Evolutionary conservation across 192 early-diverging fungal species (phyloP).

Genomic region (Rhizoclosmatium globosum): DNA sequence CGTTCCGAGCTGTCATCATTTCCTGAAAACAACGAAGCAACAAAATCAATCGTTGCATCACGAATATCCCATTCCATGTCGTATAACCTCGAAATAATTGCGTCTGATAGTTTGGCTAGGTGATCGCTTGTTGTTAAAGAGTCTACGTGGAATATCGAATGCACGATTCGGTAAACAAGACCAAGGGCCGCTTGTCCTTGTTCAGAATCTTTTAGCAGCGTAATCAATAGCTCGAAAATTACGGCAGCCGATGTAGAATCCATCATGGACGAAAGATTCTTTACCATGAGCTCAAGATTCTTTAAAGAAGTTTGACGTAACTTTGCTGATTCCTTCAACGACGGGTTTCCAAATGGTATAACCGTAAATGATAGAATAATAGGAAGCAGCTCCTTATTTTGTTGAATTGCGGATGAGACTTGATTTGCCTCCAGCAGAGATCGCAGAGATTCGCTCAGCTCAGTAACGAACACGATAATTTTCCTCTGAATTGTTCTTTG

Average conservation of each 20-base stretch:
- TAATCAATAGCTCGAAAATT: neutral
- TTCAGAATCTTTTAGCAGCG: constrained; percentile 1
- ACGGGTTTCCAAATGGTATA: too few species aligned
- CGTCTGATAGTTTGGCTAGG: neutral
- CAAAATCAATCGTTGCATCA: constrained; percentile 5
- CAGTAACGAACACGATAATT: too few species aligned
- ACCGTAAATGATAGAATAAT: too few species aligned
- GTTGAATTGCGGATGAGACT: too few species aligned
- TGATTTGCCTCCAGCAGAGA: too few species aligned
- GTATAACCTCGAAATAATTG: constrained; percentile 24
- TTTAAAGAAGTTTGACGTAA: neutral
- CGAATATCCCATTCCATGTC: constrained; percentile 34
- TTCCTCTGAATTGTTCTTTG: too few species aligned
- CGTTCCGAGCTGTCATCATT: neutral
- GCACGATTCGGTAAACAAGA: neutral
- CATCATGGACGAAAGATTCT: too few species aligned
- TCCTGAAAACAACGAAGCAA: neutral
- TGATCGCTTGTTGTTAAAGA: neutral
- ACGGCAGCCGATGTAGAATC: too few species aligned
- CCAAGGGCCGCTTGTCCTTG: neutral
- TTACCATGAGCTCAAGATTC: neutral
- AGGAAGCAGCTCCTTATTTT: too few species aligned
- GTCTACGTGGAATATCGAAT: neutral
- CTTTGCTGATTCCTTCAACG: too few species aligned
- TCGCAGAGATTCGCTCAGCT: too few species aligned